Conservation (phyloP, 371 early-diverging fungal species). For the Syncephalastrum racemosum region DNA sequence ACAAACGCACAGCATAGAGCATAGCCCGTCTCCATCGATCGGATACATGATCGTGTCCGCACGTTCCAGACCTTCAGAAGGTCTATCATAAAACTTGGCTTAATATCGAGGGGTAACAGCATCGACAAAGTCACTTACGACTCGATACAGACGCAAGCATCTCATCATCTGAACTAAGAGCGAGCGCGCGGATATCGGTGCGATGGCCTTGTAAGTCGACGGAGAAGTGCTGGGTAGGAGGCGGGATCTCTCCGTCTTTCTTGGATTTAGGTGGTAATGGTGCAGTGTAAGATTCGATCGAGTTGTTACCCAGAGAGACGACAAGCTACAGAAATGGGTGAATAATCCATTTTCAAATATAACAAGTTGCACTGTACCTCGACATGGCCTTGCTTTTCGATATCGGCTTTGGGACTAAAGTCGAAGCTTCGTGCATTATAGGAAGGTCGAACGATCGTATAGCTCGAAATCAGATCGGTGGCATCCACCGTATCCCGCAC, state of each 20-base stretch:
- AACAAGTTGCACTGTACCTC: slow-evolving; percentile 23
- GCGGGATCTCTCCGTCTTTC: slow-evolving; percentile 46
- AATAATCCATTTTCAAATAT: background rate
- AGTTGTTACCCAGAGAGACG: slow-evolving; percentile 71
- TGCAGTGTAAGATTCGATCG: slow-evolving; percentile 66
- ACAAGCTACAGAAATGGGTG: slow-evolving; percentile 24
- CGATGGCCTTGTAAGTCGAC: slow-evolving; percentile 91
- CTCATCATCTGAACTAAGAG: slow-evolving; percentile 86
- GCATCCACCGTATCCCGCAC: slow-evolving; percentile 56
- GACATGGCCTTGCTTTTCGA: slow-evolving; percentile 53
- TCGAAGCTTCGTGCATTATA: slow-evolving; percentile 80
- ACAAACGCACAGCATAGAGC: slow-evolving; percentile 87
- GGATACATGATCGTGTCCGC: slow-evolving; percentile 76
- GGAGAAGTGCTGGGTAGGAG: slow-evolving; percentile 56
- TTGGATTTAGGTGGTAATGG: slow-evolving; percentile 46
- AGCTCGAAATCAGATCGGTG: slow-evolving; percentile 67
- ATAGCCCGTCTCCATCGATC: slow-evolving; percentile 85
- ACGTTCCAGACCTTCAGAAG: slow-evolving; percentile 89
- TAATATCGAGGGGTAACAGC: slow-evolving; percentile 84
- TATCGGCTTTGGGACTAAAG: slow-evolving; percentile 60
- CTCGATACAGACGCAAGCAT: slow-evolving; percentile 83
- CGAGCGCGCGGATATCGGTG: slow-evolving; percentile 83
- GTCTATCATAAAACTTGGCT: slow-evolving; percentile 48
- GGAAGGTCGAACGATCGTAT: slow-evolving; percentile 63
- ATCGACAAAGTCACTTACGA: slow-evolving; percentile 38